Evolutionary conservation across 1,139 yeast species (phyloP), one percentile per base, ranked within the genome.

Genomic region (Sporopachydermia cereana): DNA sequence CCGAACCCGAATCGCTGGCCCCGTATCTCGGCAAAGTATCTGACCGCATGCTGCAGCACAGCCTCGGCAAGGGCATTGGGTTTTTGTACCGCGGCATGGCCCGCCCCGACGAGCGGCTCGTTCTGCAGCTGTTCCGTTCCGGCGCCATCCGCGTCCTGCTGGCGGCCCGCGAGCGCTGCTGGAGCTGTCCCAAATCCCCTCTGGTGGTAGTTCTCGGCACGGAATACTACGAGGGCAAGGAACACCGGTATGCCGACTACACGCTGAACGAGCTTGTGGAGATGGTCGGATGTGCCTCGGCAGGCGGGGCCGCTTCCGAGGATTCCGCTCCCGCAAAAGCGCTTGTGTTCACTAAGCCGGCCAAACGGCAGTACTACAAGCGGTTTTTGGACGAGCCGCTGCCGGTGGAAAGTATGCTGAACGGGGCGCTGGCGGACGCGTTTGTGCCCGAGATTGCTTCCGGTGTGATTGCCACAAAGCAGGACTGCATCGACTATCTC

Each of bases 401-500:
- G 16, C 96, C 97, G 0, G 68, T 86, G 31, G 98, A 93, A 59
- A 86, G 96, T 61, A 77, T 72, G 53, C 59, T 88, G 53, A 74
- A 74, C 45, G 61, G 67, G 12, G 62, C 66, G 42, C 54, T 88
- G 17, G 79, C 76, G 48, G 96, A 89, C 56, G 71, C 75, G 0
- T 70, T 91, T 43, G 62, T 84, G 41, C 74, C 76, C 39, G 97
- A 88, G 53, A 78, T 88, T 16, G 74, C 83, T 44, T 74, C 78
- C 14, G 69, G 76, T 1, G 68, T 79, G n/a, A 72, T 91, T 48
- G 72, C 69, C 44, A 69, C 76, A 3, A 77, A 84, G 55, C 96
- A 89, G 54, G 94, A 84, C 51, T 84, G 95, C 52, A 75, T 93
- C 49, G 96, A 89, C 55, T 85, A 95, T 93, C 58, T 93, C 39